These are phyloP conservation scores for Aspergillus conjunctus DNA, from an alignment of 495 filamentous ascomycete species.

Conservation along the genomic window DNA sequence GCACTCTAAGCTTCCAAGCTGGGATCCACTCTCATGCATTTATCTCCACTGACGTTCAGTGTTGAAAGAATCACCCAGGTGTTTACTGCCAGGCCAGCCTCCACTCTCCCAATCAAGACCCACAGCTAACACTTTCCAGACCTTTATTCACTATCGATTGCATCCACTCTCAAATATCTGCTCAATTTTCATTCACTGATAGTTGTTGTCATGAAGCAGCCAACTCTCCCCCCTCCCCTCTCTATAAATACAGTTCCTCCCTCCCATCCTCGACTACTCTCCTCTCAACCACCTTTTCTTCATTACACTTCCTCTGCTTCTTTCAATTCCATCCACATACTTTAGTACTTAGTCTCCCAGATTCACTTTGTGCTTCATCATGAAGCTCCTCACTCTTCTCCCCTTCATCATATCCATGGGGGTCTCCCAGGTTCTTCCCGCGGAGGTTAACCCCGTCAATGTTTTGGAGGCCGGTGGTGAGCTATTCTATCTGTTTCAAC, in stretches of 20 bases:
- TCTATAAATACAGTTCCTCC: not conserved
- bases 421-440: not conserved
- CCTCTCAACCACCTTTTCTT: not conserved
- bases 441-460: not conserved
- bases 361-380: not conserved
- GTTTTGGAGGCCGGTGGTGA: not conserved
- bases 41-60: too few relatives aligned
- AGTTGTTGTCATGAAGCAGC: not conserved
- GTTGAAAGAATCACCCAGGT: too few relatives aligned
- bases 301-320: not conserved
- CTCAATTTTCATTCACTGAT: not conserved
- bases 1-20: too few relatives aligned
- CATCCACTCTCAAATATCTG: not conserved
- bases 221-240: not conserved
- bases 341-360: not conserved
- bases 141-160: not conserved
- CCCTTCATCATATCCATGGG: not conserved
- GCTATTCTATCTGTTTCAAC: not conserved
- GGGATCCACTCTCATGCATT: too few relatives aligned
- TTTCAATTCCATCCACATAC: not conserved
- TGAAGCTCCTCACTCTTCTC: constrained; percentile 3
- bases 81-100: too few relatives aligned
- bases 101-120: too few relatives aligned
- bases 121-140: too few relatives aligned
- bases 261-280: not conserved